Conservation (phyloP, 1,284 basidiomycete genomes). For the Heliocybe sulcata region DNA sequence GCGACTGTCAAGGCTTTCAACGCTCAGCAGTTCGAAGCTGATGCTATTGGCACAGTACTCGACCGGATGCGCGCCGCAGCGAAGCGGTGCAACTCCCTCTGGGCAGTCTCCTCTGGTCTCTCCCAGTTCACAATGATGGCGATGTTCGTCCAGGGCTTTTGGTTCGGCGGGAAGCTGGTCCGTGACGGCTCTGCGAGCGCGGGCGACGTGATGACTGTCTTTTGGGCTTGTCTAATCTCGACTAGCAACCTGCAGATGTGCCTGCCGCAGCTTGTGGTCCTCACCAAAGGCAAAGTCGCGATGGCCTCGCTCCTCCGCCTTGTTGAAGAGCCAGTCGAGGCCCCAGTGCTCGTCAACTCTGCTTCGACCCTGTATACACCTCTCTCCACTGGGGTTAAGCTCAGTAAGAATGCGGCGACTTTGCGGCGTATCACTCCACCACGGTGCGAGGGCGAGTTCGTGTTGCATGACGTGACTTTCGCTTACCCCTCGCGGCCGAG, state of each 20-base stretch:
- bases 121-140: slow-evolving; percentile 78
- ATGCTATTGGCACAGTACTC: slow-evolving; percentile 42
- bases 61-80: slow-evolving; percentile 40
- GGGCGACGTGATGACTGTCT: slow-evolving; percentile 88
- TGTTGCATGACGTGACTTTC: slow-evolving; percentile 73
- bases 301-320: slow-evolving; percentile 69
- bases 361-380: slow-evolving; percentile 19
- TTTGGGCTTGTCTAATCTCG: slow-evolving; percentile 93
- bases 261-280: slow-evolving; percentile 70
- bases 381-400: not conserved
- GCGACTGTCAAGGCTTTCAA: slow-evolving; percentile 96
- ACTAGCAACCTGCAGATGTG: slow-evolving; percentile 82
- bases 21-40: slow-evolving; percentile 59
- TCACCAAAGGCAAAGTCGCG: slow-evolving; percentile 84
- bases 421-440: slow-evolving; percentile 55
- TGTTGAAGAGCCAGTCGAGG: slow-evolving; percentile 33
- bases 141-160: slow-evolving; percentile 97
- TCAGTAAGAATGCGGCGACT: slow-evolving; percentile 19
- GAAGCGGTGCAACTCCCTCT: slow-evolving; percentile 57
- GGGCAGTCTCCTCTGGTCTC: slow-evolving; percentile 67
- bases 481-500: slow-evolving; percentile 81
- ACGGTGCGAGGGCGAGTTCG: slow-evolving; percentile 70
- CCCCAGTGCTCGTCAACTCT: slow-evolving; percentile 8
- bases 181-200: slow-evolving; percentile 58
- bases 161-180: slow-evolving; percentile 90